phyloP scores from a whole-genome alignment of 768 basidiomycete genomes.

The Infundibulicybe gibba region DNA sequence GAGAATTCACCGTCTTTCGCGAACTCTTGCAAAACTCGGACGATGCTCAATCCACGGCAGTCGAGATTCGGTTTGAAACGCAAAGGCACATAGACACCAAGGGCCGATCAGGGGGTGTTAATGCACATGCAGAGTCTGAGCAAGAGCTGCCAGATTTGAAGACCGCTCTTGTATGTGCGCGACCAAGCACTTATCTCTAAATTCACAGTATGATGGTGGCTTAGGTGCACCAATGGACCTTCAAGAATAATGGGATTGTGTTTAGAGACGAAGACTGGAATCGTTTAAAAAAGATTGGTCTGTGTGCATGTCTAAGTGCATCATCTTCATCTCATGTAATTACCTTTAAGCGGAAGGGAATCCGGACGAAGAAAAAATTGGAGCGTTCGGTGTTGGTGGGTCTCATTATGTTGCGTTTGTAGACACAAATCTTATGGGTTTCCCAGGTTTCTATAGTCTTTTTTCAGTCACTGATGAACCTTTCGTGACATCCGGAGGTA shows the following conservation, averaged over 20 bases:
- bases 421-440: background rate
- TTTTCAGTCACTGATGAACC: constrained; percentile 85
- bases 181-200: no score
- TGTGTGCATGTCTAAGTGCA: constrained; percentile 9
- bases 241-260: constrained; percentile 82
- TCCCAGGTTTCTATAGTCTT: constrained; percentile 67
- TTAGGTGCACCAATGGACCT: constrained; percentile 78
- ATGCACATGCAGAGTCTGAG: constrained; percentile 3
- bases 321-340: background rate
- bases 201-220: no score
- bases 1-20: constrained; percentile 82
- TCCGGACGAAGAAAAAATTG: constrained; percentile 92
- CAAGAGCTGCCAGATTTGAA: constrained; percentile 58
- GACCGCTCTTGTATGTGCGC: constrained; percentile 46
- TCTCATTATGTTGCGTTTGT: background rate
- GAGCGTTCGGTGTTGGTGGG: constrained; percentile 87
- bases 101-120: constrained; percentile 6
- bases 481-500: constrained; percentile 78
- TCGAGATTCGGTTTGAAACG: constrained; percentile 81
- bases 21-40: constrained; percentile 97
- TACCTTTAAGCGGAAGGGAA: constrained; percentile 74
- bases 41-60: constrained; percentile 74
- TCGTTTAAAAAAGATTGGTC: constrained; percentile 85
- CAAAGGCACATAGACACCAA: constrained; percentile 37
- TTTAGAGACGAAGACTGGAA: constrained; percentile 90